A percentile compares a stretch with the other conserved stretches of the same genome.
Evolutionary conservation across 495 filamentous ascomycete genomes (phyloP).

Genomic region (Cairneyella variabilis): DNA sequence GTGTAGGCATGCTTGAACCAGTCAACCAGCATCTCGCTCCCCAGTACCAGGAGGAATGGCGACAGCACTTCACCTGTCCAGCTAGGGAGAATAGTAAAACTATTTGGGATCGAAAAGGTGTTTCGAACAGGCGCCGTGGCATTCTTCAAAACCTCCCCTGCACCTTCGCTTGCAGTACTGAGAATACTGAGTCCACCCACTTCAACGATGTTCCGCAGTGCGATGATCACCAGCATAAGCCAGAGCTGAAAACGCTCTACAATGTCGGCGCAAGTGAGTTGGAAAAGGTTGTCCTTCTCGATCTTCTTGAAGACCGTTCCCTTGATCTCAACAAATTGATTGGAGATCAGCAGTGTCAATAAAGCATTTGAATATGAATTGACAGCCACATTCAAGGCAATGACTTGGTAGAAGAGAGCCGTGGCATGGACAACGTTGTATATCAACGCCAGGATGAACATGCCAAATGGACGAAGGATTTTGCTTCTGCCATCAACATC

Average conservation of each 20-base stretch:
- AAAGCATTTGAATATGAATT: conserved; percentile 98
- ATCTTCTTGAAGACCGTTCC: conserved; percentile 96
- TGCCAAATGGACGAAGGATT: conserved; percentile 82
- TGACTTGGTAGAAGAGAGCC: conserved; percentile 91
- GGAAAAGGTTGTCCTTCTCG: conserved; percentile 96
- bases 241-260: conserved; percentile 97
- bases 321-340: conserved; percentile 98
- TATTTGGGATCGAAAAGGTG: conserved; percentile 67
- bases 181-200: conserved; percentile 65
- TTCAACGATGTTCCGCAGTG: conserved; percentile 91
- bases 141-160: conserved; percentile 37
- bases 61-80: conserved; percentile 87
- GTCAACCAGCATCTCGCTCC: conserved; percentile 95
- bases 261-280: conserved; percentile 92
- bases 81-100: conserved; percentile 80
- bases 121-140: conserved; percentile 42
- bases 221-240: conserved; percentile 95
- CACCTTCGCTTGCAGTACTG: conserved; percentile 38
- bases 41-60: conserved; percentile 88
- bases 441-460: conserved; percentile 80
- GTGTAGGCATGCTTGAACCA: conserved; percentile 98
- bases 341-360: conserved; percentile 84
- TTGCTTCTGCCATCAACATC: conserved; percentile 87
- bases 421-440: conserved; percentile 88
- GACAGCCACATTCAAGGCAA: conserved; percentile 95